Base-by-base conservation (phyloP, 805 yeast genomes). In the Priceomyces fermenticarens region DNA sequence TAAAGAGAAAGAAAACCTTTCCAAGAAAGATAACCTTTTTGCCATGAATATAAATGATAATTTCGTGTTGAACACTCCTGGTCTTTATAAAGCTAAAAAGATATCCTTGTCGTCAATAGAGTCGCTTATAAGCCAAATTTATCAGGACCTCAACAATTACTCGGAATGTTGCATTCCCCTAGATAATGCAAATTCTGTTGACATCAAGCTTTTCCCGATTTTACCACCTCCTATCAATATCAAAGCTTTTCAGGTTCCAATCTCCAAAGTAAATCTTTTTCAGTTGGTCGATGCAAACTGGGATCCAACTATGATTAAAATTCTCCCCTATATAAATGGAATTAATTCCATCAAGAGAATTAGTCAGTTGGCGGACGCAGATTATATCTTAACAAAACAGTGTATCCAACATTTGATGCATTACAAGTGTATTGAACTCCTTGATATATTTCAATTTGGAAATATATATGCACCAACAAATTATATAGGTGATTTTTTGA, bases 231-330 rank as follows among this genome's bases (percentile, higher is more conserved):
- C 89, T 2, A 83, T 90, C 0, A 78, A 78, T 36, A 67, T 93
- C 15, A 72, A 81, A 37, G 79, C 95, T 0, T 86, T 72, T 52
- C 96, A 91, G 59, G 99, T 93, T 0, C 99, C 99, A 0, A 78
- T 90, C 4, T 79, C 95, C n/a, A 83, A 91, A 0, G 96, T 93
- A 1, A 80, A 81, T 39, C 65, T 93, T 27, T 74, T 75, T 23
- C 67, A 77, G 30, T 70, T 93, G 46, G 82, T 88, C 32, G 99
- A 93, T 60, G 84, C 86, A 7, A 84, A 86, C 53, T 93, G 99
- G 97, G 99, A 93, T 61, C 97, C 97, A 1, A 91, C 98, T 2
- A 85, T 93, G 93, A 70, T 88, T 35, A 83, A 85, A 50, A 86
- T 93, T 16, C 64, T 88, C 9, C 96, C 97, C 0, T 85, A 72